These are phyloP conservation scores for Ogataea polymorpha DNA, from an alignment of 805 yeast genomes.

Conservation along the genomic window DNA sequence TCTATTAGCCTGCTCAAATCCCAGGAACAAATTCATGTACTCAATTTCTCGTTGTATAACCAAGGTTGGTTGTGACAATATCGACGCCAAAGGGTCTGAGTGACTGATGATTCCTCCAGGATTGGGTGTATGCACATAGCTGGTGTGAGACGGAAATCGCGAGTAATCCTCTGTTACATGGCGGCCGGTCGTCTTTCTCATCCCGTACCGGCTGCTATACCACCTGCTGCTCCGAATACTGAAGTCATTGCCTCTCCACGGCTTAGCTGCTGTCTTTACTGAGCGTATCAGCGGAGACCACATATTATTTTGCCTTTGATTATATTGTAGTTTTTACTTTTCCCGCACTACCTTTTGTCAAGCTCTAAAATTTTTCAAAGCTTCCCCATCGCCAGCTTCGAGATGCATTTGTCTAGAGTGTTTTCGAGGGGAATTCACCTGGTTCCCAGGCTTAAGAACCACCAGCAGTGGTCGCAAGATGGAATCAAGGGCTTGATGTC, in stretches of 20 bases:
- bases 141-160: conserved; percentile 22
- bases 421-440: conserved; percentile 47
- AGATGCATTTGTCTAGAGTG: conserved; percentile 2
- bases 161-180: not conserved
- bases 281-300: not conserved
- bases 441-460: conserved; percentile 54
- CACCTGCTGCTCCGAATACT: not conserved
- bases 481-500: conserved; percentile 70
- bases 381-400: conserved; percentile 12
- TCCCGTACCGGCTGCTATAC: not conserved
- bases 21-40: conserved; percentile 79
- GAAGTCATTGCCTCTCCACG: too few species aligned
- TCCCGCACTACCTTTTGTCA: conserved; percentile 5
- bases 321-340: not conserved
- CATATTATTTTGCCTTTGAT: conserved; percentile 1
- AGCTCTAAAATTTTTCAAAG: conserved; percentile 10
- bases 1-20: conserved; percentile 87
- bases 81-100: conserved; percentile 56
- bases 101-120: conserved; percentile 49
- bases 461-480: conserved; percentile 34
- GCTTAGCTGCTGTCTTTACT: not conserved
- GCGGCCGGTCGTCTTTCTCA: conserved; percentile 5
- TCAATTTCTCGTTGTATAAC: conserved; percentile 88
- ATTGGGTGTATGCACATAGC: conserved; percentile 7
- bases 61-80: conserved; percentile 76